Base-by-base conservation (phyloP, 139 green algal genomes). In the Axilococcus clingmanii region DNA sequence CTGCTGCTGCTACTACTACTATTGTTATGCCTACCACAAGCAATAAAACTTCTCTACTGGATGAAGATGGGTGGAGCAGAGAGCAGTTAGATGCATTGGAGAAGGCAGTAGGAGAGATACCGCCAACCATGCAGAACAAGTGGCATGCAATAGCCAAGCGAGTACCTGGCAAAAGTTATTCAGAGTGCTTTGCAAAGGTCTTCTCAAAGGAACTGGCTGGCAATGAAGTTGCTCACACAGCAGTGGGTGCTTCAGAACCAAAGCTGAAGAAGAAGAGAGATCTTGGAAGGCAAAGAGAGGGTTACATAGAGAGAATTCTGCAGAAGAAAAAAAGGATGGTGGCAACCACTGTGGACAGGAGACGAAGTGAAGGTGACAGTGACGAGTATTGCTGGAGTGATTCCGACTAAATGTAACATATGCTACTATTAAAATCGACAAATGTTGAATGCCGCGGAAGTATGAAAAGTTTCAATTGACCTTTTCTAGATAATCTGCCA, bases 331-430 rank as follows among this genome's bases (percentile, higher is more conserved):
- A 32, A 12, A 12, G 9, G 41, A 17, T 8, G 41, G n/a, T n/a
- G n/a, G n/a, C n/a, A n/a, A n/a, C n/a, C 52, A 23, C 32, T 11
- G 30, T 12, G 14, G 20, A 33, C 17, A 49, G 20, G 11, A 28
- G 49, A 40, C 24, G 48, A 14, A 24, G n/a, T 3, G 23, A 15
- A 19, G 14, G 33, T 19, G 51, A 49, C 6, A 33, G 19, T 6
- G 12, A 7, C 7, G 51, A 59, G 11, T 59, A 59, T 33, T 59
- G 45, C 51, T 59, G 51, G 51, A 59, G 51, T 28, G 51, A 59
- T 55, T 17, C 47, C 22, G 47, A 38, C 16, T 41, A 41, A 9
- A n/a, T n/a, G n/a, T n/a, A n/a, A n/a, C n/a, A n/a, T n/a, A n/a
- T n/a, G n/a, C n/a, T n/a, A n/a, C n/a, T n/a, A n/a, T n/a, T n/a